phyloP scores from a whole-genome alignment of 1,284 basidiomycete genomes.

The Leccinum griseonigrum region DNA sequence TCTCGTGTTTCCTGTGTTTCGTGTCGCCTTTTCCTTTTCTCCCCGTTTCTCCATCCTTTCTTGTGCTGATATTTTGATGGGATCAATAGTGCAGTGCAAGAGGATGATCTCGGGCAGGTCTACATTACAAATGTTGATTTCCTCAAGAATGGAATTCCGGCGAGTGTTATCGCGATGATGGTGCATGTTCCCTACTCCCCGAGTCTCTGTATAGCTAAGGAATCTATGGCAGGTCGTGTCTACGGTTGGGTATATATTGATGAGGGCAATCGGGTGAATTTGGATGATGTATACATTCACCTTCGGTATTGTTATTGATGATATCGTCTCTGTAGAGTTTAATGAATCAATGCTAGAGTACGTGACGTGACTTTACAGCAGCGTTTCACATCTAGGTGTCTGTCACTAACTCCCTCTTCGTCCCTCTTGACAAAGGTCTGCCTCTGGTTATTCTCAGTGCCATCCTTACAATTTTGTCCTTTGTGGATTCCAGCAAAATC shows the following conservation, averaged over 20 bases:
- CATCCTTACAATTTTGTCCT: too few species aligned
- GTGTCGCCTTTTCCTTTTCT: neutral
- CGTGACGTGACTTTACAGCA: too few species aligned
- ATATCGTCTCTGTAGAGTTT: neutral
- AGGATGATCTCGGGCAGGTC: constrained; percentile 90
- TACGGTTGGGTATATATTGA: constrained; percentile 21
- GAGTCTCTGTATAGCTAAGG: constrained; percentile 1
- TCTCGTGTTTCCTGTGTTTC: constrained; percentile 17
- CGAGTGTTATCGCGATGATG: constrained; percentile 58
- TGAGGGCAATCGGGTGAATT: constrained; percentile 20
- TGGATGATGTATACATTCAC: too few species aligned
- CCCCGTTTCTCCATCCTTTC: too few species aligned
- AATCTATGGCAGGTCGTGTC: constrained; percentile 16
- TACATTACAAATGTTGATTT: constrained; percentile 89
- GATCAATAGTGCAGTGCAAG: constrained; percentile 76
- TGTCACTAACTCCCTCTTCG: too few species aligned
- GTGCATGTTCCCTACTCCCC: constrained; percentile 44
- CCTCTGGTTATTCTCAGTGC: too few species aligned
- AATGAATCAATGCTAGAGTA: neutral
- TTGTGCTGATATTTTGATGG: neutral
- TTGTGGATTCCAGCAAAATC: too few species aligned
- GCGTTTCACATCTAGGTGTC: too few species aligned
- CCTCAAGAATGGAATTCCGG: constrained; percentile 90
- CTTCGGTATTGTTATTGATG: neutral
- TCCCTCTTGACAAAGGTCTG: too few species aligned